Base-by-base conservation (phyloP, 2,329 filamentous ascomycete species). In the Fusarium annulatum region DNA sequence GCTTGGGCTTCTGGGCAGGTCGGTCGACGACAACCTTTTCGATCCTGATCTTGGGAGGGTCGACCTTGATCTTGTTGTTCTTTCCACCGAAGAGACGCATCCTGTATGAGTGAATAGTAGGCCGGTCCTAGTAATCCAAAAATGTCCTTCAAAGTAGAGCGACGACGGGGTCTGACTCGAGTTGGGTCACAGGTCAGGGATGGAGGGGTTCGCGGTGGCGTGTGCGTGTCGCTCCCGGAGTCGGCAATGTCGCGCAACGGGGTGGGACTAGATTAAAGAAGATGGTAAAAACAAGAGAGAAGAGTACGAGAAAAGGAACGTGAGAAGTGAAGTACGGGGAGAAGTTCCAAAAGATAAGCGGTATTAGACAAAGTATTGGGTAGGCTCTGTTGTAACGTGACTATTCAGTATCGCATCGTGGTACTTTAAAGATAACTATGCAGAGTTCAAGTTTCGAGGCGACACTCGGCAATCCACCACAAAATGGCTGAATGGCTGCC, bases 61-160 rank as follows among this genome's bases (percentile, higher is more conserved):
- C 84, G 72, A 84, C 81, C 80, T 88, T 88, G 81, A 87, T 85
- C 78, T 87, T 89, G 71, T 83, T 84, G 67, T 79, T 80, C 70
- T 85, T 85, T 60, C 80, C 80, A 69, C 82, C 82, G 67, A 85
- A 82, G 62, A 85, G 81, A 81, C 80, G 81, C 81, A 82, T 82
- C 68, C 51, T 74, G 73, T 38, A 64, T 42, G 53, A 63, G 64
- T 45, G 64, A 63, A 66, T 55, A 71, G 67, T 56, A 60, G 57
- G 51, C 26, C 55, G 65, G 65, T 55, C 39, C 67, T 64, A 46
- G 53, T 65, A 61, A 60, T 43, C 28, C 51, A 59, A 48, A 55
- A 60, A 41, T 39, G 33, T 30, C 26, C n/a, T 66, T 38, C 61
- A 34, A 49, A 19, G 28, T 52, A 45, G 39, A 64, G 45, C 39